These are phyloP conservation scores for Cercospora sp. DNA, from an alignment of 2,329 filamentous ascomycete species.

Conservation along the genomic window DNA sequence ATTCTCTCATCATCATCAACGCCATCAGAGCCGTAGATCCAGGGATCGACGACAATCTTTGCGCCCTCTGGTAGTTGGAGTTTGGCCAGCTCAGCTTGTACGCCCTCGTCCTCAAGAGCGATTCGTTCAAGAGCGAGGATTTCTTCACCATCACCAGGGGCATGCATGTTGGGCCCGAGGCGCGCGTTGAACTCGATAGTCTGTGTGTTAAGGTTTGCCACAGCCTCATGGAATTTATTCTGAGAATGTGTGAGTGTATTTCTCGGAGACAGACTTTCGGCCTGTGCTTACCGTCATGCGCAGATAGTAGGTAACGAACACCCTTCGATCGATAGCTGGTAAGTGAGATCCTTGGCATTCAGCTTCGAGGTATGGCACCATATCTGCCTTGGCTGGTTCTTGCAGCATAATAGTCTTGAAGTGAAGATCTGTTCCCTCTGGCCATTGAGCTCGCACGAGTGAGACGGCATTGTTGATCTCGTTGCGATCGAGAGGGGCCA, in stretches of 20 bases:
- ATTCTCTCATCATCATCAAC: slow-evolving; percentile 43
- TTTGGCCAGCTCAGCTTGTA: slow-evolving; percentile 61
- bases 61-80: slow-evolving; percentile 59
- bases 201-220: slow-evolving; percentile 54
- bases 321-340: slow-evolving; percentile 51
- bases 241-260: slow-evolving; percentile 30
- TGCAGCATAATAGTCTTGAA: slow-evolving; percentile 63
- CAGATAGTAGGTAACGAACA: slow-evolving; percentile 55
- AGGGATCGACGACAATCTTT: slow-evolving; percentile 61
- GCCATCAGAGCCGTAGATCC: slow-evolving; percentile 67
- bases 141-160: slow-evolving; percentile 60
- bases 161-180: slow-evolving; percentile 59
- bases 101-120: slow-evolving; percentile 56
- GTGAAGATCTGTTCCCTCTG: slow-evolving; percentile 55
- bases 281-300: slow-evolving; percentile 58
- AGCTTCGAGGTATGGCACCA: slow-evolving; percentile 37
- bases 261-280: not conserved
- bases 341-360: slow-evolving; percentile 40
- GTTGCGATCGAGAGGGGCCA: slow-evolving; percentile 58
- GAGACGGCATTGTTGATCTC: slow-evolving; percentile 57
- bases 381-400: slow-evolving; percentile 39
- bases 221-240: slow-evolving; percentile 64
- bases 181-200: slow-evolving; percentile 59
- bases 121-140: slow-evolving; percentile 59
- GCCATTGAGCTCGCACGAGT: slow-evolving; percentile 57